Evolutionary conservation across 371 early-diverging fungal genomes (phyloP).

Genomic region (Rhizopus microsporus): DNA sequence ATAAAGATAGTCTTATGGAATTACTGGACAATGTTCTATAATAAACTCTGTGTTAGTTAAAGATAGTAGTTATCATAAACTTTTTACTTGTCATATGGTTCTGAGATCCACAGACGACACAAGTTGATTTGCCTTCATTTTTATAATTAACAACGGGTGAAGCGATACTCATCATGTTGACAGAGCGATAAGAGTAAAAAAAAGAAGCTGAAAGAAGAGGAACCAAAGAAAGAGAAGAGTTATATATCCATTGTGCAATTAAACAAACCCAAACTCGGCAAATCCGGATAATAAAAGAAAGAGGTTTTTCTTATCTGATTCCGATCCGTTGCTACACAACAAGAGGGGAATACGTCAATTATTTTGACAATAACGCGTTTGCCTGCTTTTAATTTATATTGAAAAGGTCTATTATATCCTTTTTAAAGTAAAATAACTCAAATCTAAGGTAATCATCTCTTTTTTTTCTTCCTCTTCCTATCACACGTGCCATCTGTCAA

Average conservation of each 20-base stretch:
- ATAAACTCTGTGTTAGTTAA: not conserved
- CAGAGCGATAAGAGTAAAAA: not conserved
- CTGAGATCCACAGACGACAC: not conserved
- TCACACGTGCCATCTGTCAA: not conserved
- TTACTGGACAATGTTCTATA: conserved; percentile 3
- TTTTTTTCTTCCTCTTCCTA: not conserved
- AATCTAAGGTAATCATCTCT: too few relatives aligned
- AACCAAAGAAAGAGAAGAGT: not conserved
- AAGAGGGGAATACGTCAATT: not conserved
- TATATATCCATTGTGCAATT: not conserved
- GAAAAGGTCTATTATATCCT: not conserved
- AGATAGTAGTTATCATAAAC: not conserved
- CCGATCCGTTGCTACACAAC: not conserved
- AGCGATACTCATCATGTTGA: not conserved
- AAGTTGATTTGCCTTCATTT: not conserved
- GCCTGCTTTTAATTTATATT: not conserved
- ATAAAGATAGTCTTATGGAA: not conserved
- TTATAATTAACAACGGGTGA: not conserved
- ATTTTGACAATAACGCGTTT: not conserved
- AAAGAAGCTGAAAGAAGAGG: not conserved
- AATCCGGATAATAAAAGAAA: not conserved
- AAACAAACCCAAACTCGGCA: not conserved
- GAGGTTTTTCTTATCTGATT: not conserved
- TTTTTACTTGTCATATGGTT: not conserved
- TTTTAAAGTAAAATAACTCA: too few relatives aligned